Conservation (phyloP, 1,139 yeast species). For the Suhomyces ambrosiae region DNA sequence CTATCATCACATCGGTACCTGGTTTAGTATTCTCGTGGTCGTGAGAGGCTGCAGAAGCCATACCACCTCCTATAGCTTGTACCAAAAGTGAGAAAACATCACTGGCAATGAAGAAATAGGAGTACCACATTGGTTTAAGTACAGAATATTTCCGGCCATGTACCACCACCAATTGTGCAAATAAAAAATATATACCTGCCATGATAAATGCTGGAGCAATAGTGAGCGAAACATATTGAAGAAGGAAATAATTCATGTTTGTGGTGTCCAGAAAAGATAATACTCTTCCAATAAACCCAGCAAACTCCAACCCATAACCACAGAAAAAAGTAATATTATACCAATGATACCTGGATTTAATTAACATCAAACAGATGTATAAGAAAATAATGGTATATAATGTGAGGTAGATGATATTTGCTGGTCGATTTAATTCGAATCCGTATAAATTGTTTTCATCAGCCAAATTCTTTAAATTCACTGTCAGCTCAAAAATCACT, state of each 20-base stretch:
- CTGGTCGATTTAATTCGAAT: slow-evolving; percentile 26
- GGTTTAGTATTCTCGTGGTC: slow-evolving; percentile 35
- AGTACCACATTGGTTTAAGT: slow-evolving; percentile 74
- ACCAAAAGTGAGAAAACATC: slow-evolving; percentile 71
- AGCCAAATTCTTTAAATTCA: slow-evolving; percentile 34
- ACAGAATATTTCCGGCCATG: slow-evolving; percentile 66
- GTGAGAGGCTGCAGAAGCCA: slow-evolving; percentile 59
- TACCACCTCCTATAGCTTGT: slow-evolving; percentile 86
- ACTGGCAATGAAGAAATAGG: slow-evolving; percentile 64
- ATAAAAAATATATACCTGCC: slow-evolving; percentile 81
- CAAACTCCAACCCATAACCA: slow-evolving; percentile 64
- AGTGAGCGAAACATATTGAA: slow-evolving; percentile 72
- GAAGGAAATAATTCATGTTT: slow-evolving; percentile 49
- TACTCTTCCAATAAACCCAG: slow-evolving; percentile 70
- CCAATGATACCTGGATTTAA: slow-evolving; percentile 69
- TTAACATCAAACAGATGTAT: slow-evolving; percentile 26
- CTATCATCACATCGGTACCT: slow-evolving; percentile 81
- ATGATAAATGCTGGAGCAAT: slow-evolving; percentile 86
- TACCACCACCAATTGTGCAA: slow-evolving; percentile 72
- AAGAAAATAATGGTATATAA: slow-evolving; percentile 29
- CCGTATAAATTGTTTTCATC: slow-evolving; percentile 31
- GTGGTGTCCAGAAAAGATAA: slow-evolving; percentile 44
- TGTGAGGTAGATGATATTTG: slow-evolving; percentile 34
- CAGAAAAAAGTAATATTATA: slow-evolving; percentile 61
- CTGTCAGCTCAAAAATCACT: slow-evolving; percentile 33